These are phyloP conservation scores for Aspergillus persii DNA, from an alignment of 2,329 filamentous ascomycete species.

Conservation along the genomic window DNA sequence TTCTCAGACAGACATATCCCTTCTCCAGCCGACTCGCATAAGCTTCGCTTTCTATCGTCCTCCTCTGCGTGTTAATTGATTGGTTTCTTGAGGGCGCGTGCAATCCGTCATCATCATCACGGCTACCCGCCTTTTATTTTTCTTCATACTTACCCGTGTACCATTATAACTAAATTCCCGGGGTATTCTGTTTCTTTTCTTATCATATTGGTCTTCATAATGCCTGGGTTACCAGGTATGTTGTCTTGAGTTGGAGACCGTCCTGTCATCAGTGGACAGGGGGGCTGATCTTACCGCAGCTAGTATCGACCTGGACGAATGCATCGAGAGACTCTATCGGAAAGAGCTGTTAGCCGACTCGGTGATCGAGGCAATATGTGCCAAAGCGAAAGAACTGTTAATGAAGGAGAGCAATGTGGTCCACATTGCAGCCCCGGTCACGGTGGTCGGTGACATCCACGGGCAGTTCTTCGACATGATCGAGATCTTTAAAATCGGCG, in stretches of 20 bases:
- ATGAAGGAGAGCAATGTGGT: slow-evolving; percentile 99
- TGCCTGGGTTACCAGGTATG: slow-evolving; percentile 48
- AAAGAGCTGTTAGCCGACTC: slow-evolving; percentile 96
- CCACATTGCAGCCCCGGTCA: slow-evolving; percentile 91
- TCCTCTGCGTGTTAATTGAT: slow-evolving; percentile 2
- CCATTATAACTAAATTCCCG: slow-evolving; percentile 5
- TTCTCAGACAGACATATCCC: slow-evolving; percentile 21
- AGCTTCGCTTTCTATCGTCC: slow-evolving; percentile 4
- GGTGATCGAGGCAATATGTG: slow-evolving; percentile 97
- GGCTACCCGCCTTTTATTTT: neutral
- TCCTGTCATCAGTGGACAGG: neutral
- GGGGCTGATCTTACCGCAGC: slow-evolving; percentile 51
- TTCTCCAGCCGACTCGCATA: slow-evolving; percentile 15
- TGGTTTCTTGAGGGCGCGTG: slow-evolving; percentile 2
- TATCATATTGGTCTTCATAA: slow-evolving; percentile 23
- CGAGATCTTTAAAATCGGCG: slow-evolving; percentile 98
- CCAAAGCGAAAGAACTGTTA: slow-evolving; percentile 96
- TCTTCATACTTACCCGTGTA: slow-evolving; percentile 1
- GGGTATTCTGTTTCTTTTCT: neutral
- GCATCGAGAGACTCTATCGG: slow-evolving; percentile 93
- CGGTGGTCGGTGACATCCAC: slow-evolving; percentile 97
- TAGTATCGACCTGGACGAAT: slow-evolving; percentile 97
- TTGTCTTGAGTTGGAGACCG: slow-evolving; percentile 5
- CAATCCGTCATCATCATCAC: neutral
- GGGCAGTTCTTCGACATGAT: slow-evolving; percentile 99